These are phyloP conservation scores for Aegilops speltoides DNA, from an alignment of 176 grass and related monocot genomes.

Conservation along the genomic window DNA sequence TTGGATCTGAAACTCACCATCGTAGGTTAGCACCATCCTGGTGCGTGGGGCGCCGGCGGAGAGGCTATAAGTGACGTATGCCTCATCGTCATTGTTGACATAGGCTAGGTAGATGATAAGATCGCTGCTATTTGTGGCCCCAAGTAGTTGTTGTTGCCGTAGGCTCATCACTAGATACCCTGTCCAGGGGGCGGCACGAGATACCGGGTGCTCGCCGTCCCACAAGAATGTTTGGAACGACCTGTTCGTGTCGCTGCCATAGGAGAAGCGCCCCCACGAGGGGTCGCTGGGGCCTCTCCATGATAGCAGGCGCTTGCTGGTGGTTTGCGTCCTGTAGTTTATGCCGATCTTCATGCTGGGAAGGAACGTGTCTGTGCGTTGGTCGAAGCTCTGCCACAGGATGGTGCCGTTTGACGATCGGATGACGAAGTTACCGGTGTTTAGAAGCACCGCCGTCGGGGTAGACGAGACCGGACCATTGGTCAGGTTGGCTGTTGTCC, in stretches of 20 bases:
- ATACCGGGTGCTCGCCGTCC: neutral
- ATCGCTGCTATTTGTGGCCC: neutral
- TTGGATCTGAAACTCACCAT: conserved; percentile 2
- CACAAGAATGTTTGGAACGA: neutral
- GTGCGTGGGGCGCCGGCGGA: neutral
- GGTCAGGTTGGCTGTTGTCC: neutral
- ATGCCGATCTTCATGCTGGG: conserved; percentile 20
- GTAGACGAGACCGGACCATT: neutral
- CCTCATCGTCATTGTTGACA: neutral
- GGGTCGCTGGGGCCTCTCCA: conserved; percentile 33
- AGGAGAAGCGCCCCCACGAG: conserved; percentile 11
- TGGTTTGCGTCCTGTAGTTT: neutral
- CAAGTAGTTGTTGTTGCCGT: neutral
- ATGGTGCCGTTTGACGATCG: neutral
- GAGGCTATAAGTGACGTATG: neutral
- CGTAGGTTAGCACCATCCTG: neutral
- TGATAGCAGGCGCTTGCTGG: neutral
- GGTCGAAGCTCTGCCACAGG: conserved; percentile 39
- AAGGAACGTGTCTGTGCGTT: neutral
- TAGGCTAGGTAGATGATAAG: neutral
- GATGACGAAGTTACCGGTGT: conserved; percentile 40
- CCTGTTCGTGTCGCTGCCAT: neutral
- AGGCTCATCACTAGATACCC: neutral
- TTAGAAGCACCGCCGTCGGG: conserved; percentile 10
- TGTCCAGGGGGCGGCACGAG: conserved; percentile 33